These are phyloP conservation scores for Penicillium roqueforti DNA, from an alignment of 495 filamentous ascomycete genomes.

Conservation along the genomic window DNA sequence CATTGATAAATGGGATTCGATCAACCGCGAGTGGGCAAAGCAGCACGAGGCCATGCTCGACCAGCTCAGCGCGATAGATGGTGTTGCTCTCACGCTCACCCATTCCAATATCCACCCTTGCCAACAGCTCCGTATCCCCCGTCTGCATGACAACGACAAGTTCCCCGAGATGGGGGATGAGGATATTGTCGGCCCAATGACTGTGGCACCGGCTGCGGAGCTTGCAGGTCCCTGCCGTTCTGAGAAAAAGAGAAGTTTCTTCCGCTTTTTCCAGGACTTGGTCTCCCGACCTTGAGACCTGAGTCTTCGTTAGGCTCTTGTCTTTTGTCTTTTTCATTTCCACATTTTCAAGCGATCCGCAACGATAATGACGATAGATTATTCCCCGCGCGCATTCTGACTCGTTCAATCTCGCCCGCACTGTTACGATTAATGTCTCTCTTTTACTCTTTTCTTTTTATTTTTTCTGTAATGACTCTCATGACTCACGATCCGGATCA, in stretches of 20 bases:
- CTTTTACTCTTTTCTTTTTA: conserved; percentile 7
- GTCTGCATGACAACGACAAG: conserved; percentile 67
- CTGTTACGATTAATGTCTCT: conserved; percentile 39
- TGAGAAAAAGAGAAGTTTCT: conserved; percentile 42
- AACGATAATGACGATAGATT: conserved; percentile 30
- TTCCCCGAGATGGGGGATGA: conserved; percentile 84
- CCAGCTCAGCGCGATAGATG: conserved; percentile 34
- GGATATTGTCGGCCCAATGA: conserved; percentile 92
- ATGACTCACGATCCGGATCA: conserved; percentile 27
- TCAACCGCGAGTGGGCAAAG: conserved; percentile 64
- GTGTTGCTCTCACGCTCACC: conserved; percentile 35
- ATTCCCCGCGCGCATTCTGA: conserved; percentile 6
- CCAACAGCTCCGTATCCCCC: conserved; percentile 55
- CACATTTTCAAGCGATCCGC: conserved; percentile 13
- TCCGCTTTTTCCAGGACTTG: conserved; percentile 46
- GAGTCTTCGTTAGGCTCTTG: conserved; percentile 2
- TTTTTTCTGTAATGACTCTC: conserved; percentile 27
- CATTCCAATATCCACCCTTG: conserved; percentile 42
- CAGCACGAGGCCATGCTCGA: conserved; percentile 58
- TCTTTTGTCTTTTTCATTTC: conserved; percentile 1
- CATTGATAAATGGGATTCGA: conserved; percentile 77
- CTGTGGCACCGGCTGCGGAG: conserved; percentile 36
- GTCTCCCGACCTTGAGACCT: conserved; percentile 31
- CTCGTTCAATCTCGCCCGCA: conserved; percentile 16
- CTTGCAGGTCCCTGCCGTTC: conserved; percentile 31